Base-by-base conservation (phyloP, 768 basidiomycete genomes). In the Rhizopogon rudus region DNA sequence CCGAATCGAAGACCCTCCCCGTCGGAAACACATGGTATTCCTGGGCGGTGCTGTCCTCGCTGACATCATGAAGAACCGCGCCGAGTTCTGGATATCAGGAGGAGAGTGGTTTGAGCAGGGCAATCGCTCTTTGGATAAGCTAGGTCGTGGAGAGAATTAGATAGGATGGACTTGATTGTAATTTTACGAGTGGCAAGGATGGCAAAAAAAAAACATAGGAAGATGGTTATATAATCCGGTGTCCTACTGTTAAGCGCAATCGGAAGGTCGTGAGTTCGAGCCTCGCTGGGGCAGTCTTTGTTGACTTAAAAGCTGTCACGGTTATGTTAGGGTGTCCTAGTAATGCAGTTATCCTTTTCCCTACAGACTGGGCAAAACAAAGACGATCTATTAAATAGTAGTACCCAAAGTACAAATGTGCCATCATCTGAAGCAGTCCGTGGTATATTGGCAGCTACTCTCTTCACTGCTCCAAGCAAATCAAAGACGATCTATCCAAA, bases 11-110 rank as follows among this genome's bases (percentile, higher is more conserved):
- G 97, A 98, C 72, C 93, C 96, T 29, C 97, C 97, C 31, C 87
- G 94, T 66, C 83, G 97, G 67, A 98, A 98, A 73, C 96, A 98
- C 72, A 97, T 97, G 95, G 96, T 98, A 39, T 98, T 98, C 86
- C 82, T 98, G 7, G 97, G 97, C 25, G 97, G 97, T 45, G 96
- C 93, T n/a, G 96, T 98, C 5, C 77, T 99, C 31, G 96, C 94
- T 2, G 96, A 98, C 71, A 98, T 98, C 73, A 98, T 98, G 97
- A 96, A 96, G 76, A 80, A 77, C 66, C 83, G 92, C 9, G 83
- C 91, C 67, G 91, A 93, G 66, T 99, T 98, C 77, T 97, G 95
- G 96, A 88, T 98, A 68, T 80, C 92, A 52, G 80, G 88, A 59
- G 91, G 92, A 61, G 94, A 98, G 71, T 98, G 94, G 93, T 86